Percentiles rank a stretch among this genome's conserved stretches.
Evolutionary conservation across 345 rosid genomes (phyloP).

Genomic region (Gossypium turneri): DNA sequence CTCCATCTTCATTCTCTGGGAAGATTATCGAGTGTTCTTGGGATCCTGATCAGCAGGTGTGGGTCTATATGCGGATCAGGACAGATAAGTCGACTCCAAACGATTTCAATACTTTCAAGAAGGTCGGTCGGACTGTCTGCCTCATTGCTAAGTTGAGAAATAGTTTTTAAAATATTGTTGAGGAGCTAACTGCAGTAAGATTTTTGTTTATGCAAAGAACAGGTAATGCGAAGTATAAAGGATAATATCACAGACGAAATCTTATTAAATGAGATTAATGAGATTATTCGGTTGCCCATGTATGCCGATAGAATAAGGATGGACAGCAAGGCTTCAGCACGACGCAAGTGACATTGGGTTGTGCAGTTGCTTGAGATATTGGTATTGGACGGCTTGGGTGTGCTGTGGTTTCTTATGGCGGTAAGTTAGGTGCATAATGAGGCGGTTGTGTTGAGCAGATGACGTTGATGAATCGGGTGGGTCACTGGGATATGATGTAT

Average conservation of each 20-base stretch:
- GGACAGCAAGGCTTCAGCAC: constrained; percentile 69
- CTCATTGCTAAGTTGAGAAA: not conserved
- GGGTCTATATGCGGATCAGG: constrained; percentile 84
- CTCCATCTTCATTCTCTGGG: constrained; percentile 66
- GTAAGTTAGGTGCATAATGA: not conserved
- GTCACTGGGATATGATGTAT: constrained; percentile 20
- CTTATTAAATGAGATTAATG: constrained; percentile 70
- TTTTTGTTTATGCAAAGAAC: constrained; percentile 22
- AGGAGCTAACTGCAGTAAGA: not conserved
- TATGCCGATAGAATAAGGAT: constrained; percentile 79
- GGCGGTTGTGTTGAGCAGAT: not conserved
- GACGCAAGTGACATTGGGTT: constrained; percentile 34
- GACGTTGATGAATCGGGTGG: not conserved
- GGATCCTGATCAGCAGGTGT: constrained; percentile 54
- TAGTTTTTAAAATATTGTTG: not conserved
- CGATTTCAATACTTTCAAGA: constrained; percentile 80
- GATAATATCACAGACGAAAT: constrained; percentile 96
- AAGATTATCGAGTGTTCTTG: constrained; percentile 90
- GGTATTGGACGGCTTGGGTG: not conserved
- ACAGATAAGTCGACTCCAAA: constrained; percentile 81
- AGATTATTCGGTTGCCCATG: constrained; percentile 87
- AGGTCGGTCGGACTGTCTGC: constrained; percentile 41
- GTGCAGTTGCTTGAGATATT: not conserved
- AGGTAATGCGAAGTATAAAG: constrained; percentile 93
- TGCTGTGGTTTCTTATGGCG: not conserved